Base-by-base conservation (phyloP, 1,284 basidiomycete genomes). In the Cryptococcus sp. region DNA sequence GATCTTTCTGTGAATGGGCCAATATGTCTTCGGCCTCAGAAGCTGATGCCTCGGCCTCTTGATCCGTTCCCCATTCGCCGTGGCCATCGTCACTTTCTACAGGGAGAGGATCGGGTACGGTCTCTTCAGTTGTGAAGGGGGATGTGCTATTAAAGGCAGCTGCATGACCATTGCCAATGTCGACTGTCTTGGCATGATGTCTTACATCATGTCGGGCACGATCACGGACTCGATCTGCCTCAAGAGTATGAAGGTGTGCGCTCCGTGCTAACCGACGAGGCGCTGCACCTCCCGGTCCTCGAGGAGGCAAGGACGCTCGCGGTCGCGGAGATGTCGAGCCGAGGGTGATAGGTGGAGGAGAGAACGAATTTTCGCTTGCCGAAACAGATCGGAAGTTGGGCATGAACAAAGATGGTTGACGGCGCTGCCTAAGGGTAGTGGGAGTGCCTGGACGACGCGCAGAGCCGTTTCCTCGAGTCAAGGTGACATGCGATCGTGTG, bases 231-330 rank as follows among this genome's bases (percentile, higher is more conserved):
- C 60, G 54, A 47, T 65, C 64, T 19, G 57, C 58, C 46, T 73
- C 70, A 31, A 76, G 62, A 0, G 70, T 62, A 58, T 78, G 76
- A 38, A 78, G 60, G 61, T 78, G 76, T 0, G 72, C 65, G 23
- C 57, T 66, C n/a, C 70, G 61, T 2, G 73, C 75, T 1, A 75
- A 35, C 31, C 31, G 31, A 35, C 31, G 31, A 35, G 31, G 31
- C 8, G 31, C 31, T 35, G 31, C 31, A 35, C 31, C 31, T 35
- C 31, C 31, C 31, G 31, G 31, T 35, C 31, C 31, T 35, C 31
- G 31, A 35, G 31, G 11, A 11, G n/a, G 19, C 5, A 49, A 48
- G 4, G 41, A n/a, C 17, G 31, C 25, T 46, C 47, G 52, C 25
- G 39, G 47, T 25, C 23, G 48, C 25, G 54, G n/a, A 3, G 39